Conservation (phyloP, 139 green algal genomes). For the Closterium sp. region DNA sequence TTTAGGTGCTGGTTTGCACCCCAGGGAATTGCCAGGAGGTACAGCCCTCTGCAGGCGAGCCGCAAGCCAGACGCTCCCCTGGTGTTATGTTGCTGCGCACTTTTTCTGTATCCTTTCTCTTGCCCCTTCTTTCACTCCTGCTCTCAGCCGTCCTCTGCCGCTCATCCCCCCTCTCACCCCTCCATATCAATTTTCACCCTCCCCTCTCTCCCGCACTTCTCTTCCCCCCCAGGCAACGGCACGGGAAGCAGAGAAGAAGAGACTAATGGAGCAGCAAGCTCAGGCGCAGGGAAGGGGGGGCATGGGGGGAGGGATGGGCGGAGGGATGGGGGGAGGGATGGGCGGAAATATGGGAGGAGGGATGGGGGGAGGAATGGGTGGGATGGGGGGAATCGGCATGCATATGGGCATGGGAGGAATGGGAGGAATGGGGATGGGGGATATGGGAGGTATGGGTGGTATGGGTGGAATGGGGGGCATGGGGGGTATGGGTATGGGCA, state of each 20-base stretch:
- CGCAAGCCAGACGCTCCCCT: slow-evolving; percentile 28
- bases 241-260: not conserved
- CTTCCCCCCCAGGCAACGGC: not conserved
- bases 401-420: not conserved
- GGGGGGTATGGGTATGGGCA: not conserved
- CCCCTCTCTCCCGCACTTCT: not conserved
- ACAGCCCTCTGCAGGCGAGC: slow-evolving; percentile 22
- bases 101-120: too few relatives aligned
- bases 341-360: not conserved
- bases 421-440: not conserved
- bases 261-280: not conserved
- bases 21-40: slow-evolving; percentile 51
- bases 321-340: not conserved
- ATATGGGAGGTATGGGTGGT: not conserved
- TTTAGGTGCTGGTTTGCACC: too few relatives aligned
- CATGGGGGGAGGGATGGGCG: not conserved
- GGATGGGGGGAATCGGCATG: not conserved
- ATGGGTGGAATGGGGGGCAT: not conserved
- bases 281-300: not conserved
- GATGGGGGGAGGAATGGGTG: not conserved
- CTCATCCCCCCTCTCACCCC: too few relatives aligned
- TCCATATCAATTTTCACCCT: not conserved
- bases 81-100: too few relatives aligned
- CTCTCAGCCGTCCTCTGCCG: too few relatives aligned
- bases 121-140: too few relatives aligned